Evolutionary conservation across 805 yeast species (phyloP), one percentile per base, ranked within the genome.

Genomic region (Sporopachydermia quercuum): DNA sequence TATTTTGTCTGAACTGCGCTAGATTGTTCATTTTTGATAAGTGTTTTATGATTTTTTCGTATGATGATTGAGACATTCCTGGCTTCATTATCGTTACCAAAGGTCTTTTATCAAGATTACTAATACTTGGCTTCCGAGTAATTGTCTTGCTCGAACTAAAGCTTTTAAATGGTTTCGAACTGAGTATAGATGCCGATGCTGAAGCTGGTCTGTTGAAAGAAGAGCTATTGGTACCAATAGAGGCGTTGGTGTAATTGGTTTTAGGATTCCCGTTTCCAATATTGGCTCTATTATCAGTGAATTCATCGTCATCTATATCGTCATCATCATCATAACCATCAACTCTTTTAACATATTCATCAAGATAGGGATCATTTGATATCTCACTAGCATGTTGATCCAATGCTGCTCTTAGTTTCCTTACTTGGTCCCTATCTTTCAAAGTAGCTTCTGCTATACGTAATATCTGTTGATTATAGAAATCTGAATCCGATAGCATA

Each of bases 361-460:
- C 5, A 33, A 19, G 11, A 34, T 19, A 17, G 16, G 16, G 14
- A 4, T 33, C 37, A 27, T 6, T 19, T 4, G 33, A 23, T 16
- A 35, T 19, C 15, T 18, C 15, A 15, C 51, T 47, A 17, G 80
- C 65, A 49, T 85, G 91, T 44, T 73, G 69, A 45, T 77, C 78
- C 27, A 86, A 59, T 1, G 83, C 81, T 16, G 69, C 73, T 44
- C 94, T 60, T 16, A 87, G 66, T 46, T 75, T 70, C 43, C 77
- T 71, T 1, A 86, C 93, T 49, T 82, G 84, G 30, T 70, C 70
- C 41, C 86, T 62, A 49, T 84, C 93, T 45, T 75, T 75, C 52
- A 87, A 61, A 8, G 79, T 69, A 19, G 68, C 68, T 3, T 84
- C 77, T 1, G 81, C 70, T 2, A 69, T 54, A 39, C 70, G 68